Base-by-base conservation (phyloP, 441 rosid species). In the Omphalea diandra region DNA sequence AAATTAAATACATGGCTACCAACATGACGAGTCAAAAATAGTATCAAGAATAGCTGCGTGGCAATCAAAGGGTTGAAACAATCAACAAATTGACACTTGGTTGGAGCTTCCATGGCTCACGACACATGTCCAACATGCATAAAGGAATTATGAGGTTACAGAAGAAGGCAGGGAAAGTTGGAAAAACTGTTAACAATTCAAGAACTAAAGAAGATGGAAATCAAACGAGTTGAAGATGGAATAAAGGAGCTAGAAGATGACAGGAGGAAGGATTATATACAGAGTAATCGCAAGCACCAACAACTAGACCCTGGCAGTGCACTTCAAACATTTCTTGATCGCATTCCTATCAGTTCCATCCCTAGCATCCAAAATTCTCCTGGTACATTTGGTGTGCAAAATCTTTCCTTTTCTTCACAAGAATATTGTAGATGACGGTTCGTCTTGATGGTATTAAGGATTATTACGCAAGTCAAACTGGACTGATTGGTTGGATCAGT, bases 311-410 rank as follows among this genome's bases (percentile, higher is more conserved):
- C 73, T 32, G 80, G 74, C 8, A 57, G 47, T 46, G 84, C 84
- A 14, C 84, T 85, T 40, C 85, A 83, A 35, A 50, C 11, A 33
- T 80, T 74, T 74, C 82, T 80, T 38, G 80, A 85, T 67, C 81
- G 65, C 62, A 80, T 81, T 66, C 84, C 85, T 47, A 70, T 83
- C 56, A 68, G n/a, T 65, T 73, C 83, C 27, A 68, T 83, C 40
- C 84, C 82, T 41, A 83, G 79, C 70, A 77, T 83, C 36, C 70
- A 55, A 40, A 74, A 78, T 68, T 80, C 78, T 31, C 70, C 82
- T 26, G 86, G 86, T 82, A 68, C 0, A 2, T 33, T 26, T 9
- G n/a, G n/a, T n/a, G n/a, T 15, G 7, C 40, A 35, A 12, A 54
- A 24, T 41, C 11, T 26, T 31, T 18, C 10, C 3, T 32, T 40